Conservation (phyloP, 768 basidiomycete genomes). For the Russula vinacea region DNA sequence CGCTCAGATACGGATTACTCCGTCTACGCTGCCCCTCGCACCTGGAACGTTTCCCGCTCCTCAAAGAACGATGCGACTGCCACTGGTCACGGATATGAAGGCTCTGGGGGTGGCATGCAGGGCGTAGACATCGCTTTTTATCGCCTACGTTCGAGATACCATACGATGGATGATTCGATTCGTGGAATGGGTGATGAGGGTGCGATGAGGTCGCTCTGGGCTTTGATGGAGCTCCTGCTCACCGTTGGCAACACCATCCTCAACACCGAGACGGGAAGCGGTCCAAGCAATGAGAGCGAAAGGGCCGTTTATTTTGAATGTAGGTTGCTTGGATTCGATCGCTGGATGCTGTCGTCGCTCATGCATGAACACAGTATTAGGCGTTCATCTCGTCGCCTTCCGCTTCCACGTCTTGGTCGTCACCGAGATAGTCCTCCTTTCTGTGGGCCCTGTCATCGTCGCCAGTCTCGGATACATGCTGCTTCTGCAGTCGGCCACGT, state of each 20-base stretch:
- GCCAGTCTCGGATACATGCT: slow-evolving; percentile 38
- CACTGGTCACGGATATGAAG: slow-evolving; percentile 11
- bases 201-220: slow-evolving; percentile 60
- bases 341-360: not conserved
- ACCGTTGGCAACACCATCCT: slow-evolving; percentile 56
- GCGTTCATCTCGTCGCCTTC: slow-evolving; percentile 52
- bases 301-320: slow-evolving; percentile 69
- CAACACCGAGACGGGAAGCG: slow-evolving; percentile 36
- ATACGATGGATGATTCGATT: slow-evolving; percentile 70
- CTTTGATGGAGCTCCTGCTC: slow-evolving; percentile 68
- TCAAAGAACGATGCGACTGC: not conserved
- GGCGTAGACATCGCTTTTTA: slow-evolving; percentile 83
- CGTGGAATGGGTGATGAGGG: slow-evolving; percentile 51
- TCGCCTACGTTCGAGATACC: slow-evolving; percentile 67
- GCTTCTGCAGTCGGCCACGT: slow-evolving; percentile 23
- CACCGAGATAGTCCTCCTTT: slow-evolving; percentile 56
- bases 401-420: slow-evolving; percentile 49
- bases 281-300: slow-evolving; percentile 30
- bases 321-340: slow-evolving; percentile 37
- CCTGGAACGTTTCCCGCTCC: not conserved
- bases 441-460: slow-evolving; percentile 60
- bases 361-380: slow-evolving; percentile 50
- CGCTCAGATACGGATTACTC: slow-evolving; percentile 72
- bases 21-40: slow-evolving; percentile 48
- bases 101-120: slow-evolving; percentile 45